Percentiles rank a stretch among this genome's conserved stretches.
Evolutionary conservation across 176 grass and related monocot species (phyloP).

Genomic region (Oryza glaberrima): DNA sequence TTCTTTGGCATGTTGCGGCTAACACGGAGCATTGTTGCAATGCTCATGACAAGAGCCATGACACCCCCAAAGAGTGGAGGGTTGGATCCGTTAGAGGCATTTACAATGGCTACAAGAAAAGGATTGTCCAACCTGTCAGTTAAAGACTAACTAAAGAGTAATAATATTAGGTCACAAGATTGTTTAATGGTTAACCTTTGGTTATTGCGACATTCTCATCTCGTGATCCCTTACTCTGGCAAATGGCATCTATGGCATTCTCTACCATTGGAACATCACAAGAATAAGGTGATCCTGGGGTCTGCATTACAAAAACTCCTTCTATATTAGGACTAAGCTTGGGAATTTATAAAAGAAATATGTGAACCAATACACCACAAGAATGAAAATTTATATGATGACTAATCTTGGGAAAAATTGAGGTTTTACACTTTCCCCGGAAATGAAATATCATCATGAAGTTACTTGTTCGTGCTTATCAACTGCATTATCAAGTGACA

Average conservation of each 20-base stretch:
- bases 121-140: conserved; percentile 6
- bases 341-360: neutral
- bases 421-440: neutral
- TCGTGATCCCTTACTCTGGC: conserved; percentile 55
- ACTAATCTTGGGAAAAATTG: neutral
- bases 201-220: conserved; percentile 74
- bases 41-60: conserved; percentile 80
- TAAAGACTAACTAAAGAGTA: neutral
- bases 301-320: neutral
- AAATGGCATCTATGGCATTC: conserved; percentile 70
- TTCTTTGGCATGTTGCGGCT: conserved; percentile 67
- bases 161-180: neutral
- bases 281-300: conserved; percentile 53
- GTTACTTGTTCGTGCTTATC: neutral
- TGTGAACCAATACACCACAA: neutral
- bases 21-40: conserved; percentile 68
- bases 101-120: conserved; percentile 51
- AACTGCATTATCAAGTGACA: too few relatives aligned
- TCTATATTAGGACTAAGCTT: too few relatives aligned
- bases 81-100: conserved; percentile 57
- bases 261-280: conserved; percentile 89
- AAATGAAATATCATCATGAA: conserved; percentile 5
- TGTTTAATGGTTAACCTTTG: conserved; percentile 58
- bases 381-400: neutral
- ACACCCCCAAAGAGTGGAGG: conserved; percentile 63